A percentile compares a stretch with the other conserved stretches of the same genome.
Evolutionary conservation across 257 asterid species (phyloP).

Genomic region (Fraxinus cuspidata): DNA sequence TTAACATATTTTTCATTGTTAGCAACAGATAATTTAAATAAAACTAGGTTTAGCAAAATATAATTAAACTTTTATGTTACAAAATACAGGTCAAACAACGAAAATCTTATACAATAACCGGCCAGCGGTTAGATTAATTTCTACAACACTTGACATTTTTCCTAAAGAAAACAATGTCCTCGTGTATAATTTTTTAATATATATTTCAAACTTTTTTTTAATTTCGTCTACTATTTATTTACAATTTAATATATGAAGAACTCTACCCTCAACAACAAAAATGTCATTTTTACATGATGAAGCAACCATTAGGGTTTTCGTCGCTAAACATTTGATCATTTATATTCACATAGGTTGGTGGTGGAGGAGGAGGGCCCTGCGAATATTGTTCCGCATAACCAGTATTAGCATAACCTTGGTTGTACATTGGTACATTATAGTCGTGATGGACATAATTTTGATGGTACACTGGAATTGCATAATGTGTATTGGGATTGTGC

Average conservation of each 20-base stretch:
- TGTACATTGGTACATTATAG: conserved; percentile 39
- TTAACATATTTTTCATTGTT: too few species aligned
- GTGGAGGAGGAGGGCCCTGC: conserved; percentile 59
- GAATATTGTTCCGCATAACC: conserved; percentile 49
- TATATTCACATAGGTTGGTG: conserved; percentile 30
- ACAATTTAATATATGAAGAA: conserved; percentile 34
- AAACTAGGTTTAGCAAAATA: conserved; percentile 9
- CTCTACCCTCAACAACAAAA: conserved; percentile 5
- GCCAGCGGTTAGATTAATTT: too few species aligned
- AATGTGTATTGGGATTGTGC: conserved; percentile 44
- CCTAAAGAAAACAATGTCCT: too few species aligned
- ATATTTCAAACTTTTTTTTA: not conserved
- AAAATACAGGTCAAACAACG: conserved; percentile 28
- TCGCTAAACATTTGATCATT: conserved; percentile 70
- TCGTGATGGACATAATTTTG: conserved; percentile 53
- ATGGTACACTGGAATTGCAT: conserved; percentile 27
- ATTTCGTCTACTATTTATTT: conserved; percentile 25
- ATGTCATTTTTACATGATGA: conserved; percentile 50
- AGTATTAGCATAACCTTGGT: conserved; percentile 24
- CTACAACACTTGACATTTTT: too few species aligned
- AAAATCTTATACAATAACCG: not conserved
- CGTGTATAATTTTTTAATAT: too few species aligned
- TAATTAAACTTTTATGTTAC: conserved; percentile 15
- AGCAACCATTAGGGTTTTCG: conserved; percentile 86
- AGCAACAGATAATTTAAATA: too few species aligned